A percentile compares a stretch with the other conserved stretches of the same genome.
Evolutionary conservation across 345 rosid genomes (phyloP).

Genomic region (Pistacia vera): DNA sequence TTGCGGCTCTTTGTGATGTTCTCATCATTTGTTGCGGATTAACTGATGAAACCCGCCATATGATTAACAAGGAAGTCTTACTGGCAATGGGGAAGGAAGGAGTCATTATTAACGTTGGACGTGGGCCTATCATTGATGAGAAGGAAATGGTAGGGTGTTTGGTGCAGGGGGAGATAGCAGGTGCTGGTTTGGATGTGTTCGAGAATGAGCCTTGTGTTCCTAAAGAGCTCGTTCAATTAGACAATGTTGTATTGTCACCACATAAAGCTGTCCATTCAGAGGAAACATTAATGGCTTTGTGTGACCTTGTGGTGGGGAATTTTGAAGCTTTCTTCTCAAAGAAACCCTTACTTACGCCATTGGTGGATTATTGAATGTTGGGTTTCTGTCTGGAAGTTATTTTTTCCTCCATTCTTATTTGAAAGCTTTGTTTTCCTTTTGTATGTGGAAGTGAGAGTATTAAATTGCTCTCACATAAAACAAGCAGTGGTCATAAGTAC

Average conservation of each 20-base stretch:
- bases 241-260: conserved; percentile 52
- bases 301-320: conserved; percentile 44
- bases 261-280: conserved; percentile 40
- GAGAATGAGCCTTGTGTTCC: conserved; percentile 59
- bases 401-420: too few species aligned
- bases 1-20: conserved; percentile 40
- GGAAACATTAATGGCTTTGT: conserved; percentile 38
- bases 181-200: conserved; percentile 67
- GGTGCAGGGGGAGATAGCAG: conserved; percentile 47
- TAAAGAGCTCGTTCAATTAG: conserved; percentile 36
- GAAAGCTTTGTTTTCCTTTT: too few species aligned
- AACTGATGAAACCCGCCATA: conserved; percentile 41
- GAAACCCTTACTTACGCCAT: conserved; percentile 30
- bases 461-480: too few species aligned
- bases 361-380: neutral
- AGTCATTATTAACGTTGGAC: conserved; percentile 47
- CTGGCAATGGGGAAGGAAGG: conserved; percentile 45
- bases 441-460: too few species aligned
- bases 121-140: conserved; percentile 51
- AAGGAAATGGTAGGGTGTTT: conserved; percentile 50
- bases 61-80: conserved; percentile 47
- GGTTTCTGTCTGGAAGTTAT: too few species aligned
- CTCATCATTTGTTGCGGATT: conserved; percentile 45
- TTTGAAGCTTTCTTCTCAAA: conserved; percentile 59
- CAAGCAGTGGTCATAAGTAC: too few species aligned